These are phyloP conservation scores for Peziza echinospora DNA, from an alignment of 495 filamentous ascomycete genomes.

Conservation along the genomic window DNA sequence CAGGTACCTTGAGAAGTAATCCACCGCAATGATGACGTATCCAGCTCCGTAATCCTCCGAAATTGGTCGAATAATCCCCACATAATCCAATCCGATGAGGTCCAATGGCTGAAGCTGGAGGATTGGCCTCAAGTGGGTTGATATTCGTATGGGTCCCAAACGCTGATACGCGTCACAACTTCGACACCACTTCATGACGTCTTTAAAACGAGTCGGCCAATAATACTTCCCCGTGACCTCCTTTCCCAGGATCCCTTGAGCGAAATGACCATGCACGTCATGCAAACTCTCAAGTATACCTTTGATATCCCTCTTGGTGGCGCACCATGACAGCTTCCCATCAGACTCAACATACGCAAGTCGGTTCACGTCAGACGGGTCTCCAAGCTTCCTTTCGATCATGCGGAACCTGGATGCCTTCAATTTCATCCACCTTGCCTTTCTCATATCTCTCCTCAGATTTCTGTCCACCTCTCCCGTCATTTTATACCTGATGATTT, in stretches of 20 bases:
- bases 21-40: conserved; percentile 4
- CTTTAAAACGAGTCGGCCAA: not conserved
- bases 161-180: not conserved
- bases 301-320: not conserved
- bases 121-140: not conserved
- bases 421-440: not conserved
- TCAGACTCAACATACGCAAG: not conserved
- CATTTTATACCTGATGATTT: conserved; percentile 2
- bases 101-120: conserved; percentile 3
- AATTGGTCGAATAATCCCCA: not conserved
- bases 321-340: not conserved
- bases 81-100: conserved; percentile 1
- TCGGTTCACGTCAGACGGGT: not conserved
- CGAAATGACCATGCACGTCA: not conserved
- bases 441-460: not conserved
- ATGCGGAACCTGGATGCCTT: not conserved
- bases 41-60: not conserved
- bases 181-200: not conserved
- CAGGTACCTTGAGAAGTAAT: conserved; percentile 5
- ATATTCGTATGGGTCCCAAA: not conserved
- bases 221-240: conserved; percentile 1
- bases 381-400: not conserved
- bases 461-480: not conserved
- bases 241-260: too few species aligned
- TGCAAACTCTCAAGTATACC: not conserved